These are phyloP conservation scores for Diplodia corticola DNA, from an alignment of 2,329 filamentous ascomycete genomes.

Conservation along the genomic window DNA sequence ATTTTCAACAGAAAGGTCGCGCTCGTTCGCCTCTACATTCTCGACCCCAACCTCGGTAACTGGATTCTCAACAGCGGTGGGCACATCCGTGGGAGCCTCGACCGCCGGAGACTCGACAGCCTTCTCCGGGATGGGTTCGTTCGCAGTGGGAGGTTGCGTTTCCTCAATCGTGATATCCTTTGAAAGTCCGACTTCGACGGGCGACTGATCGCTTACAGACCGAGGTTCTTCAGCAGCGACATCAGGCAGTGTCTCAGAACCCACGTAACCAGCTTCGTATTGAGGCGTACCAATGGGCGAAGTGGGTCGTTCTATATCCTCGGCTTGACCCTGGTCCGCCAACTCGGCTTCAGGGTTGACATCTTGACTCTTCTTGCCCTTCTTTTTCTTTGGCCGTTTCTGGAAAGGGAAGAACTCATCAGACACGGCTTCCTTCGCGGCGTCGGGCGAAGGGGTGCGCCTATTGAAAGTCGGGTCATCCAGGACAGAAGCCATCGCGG, in stretches of 20 bases:
- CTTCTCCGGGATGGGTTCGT: constrained; percentile 25
- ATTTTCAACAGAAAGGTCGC: background rate
- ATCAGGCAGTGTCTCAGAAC: background rate
- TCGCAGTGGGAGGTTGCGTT: background rate
- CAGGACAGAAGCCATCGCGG: constrained; percentile 41
- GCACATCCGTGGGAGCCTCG: constrained; percentile 32
- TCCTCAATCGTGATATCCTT: background rate
- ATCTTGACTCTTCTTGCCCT: constrained; percentile 31
- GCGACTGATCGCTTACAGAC: background rate
- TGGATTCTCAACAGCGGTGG: constrained; percentile 32
- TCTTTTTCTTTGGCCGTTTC: constrained; percentile 36
- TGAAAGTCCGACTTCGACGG: background rate
- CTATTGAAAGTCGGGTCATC: constrained; percentile 38
- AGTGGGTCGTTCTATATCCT: background rate
- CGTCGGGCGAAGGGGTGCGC: constrained; percentile 16
- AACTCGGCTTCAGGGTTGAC: background rate
- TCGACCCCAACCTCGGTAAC: constrained; percentile 27
- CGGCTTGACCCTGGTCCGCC: background rate
- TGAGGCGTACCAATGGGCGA: background rate
- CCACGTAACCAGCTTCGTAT: background rate
- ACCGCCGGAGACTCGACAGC: constrained; percentile 35
- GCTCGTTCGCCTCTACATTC: background rate
- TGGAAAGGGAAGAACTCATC: constrained; percentile 30
- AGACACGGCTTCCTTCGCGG: constrained; percentile 28
- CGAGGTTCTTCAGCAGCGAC: background rate